Conservation (phyloP, 495 filamentous ascomycete genomes). For the Podospora fimiseda region DNA sequence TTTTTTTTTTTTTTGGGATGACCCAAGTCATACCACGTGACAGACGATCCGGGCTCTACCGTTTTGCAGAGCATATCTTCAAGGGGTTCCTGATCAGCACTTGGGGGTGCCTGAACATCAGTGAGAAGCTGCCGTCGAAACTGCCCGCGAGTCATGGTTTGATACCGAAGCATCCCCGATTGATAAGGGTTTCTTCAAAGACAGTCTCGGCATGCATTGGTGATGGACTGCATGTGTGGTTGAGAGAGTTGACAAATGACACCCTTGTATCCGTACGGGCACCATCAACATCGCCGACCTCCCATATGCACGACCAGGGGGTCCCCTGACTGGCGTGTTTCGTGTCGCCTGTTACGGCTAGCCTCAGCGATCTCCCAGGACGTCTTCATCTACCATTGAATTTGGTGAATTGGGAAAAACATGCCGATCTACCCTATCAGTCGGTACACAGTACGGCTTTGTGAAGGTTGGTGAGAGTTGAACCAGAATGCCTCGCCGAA, state of each 20-base stretch:
- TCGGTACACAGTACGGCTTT: too few species aligned
- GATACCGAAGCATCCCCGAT: neutral
- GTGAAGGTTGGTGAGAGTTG: too few species aligned
- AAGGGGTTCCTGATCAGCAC: constrained; percentile 10
- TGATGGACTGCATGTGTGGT: neutral
- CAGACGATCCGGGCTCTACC: neutral
- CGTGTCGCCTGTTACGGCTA: constrained; percentile 5
- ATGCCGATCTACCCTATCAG: too few species aligned
- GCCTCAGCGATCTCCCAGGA: neutral
- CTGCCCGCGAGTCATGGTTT: neutral
- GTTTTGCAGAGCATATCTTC: too few species aligned
- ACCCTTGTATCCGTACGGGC: neutral
- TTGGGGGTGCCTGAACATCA: constrained; percentile 12
- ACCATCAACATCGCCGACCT: constrained; percentile 13
- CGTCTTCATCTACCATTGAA: neutral
- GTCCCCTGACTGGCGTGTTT: constrained; percentile 5
- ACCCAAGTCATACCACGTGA: constrained; percentile 6
- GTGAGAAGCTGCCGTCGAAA: neutral
- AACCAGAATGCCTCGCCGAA: too few species aligned
- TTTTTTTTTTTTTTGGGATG: too few species aligned
- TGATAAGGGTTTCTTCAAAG: neutral
- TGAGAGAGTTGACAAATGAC: constrained; percentile 12
- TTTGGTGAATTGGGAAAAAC: neutral
- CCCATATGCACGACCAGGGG: constrained; percentile 1
- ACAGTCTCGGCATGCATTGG: neutral